These are phyloP conservation scores for Syncephalis plumigaleata DNA, from an alignment of 371 early-diverging fungal genomes.

Conservation along the genomic window DNA sequence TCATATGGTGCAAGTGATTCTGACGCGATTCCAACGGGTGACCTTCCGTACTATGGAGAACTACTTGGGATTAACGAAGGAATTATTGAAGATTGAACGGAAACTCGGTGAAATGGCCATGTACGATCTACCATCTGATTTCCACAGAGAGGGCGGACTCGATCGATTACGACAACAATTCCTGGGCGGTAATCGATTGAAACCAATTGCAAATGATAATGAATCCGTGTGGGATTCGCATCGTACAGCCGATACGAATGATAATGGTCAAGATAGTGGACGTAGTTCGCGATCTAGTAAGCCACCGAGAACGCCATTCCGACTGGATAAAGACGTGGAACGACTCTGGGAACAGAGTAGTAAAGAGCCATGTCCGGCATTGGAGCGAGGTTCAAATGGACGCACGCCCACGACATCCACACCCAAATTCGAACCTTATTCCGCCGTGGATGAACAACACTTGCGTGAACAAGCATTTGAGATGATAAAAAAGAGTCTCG, in stretches of 20 bases:
- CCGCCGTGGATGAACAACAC: no score
- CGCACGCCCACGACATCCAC: neutral
- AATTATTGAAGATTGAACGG: constrained; percentile 66
- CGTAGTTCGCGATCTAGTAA: constrained; percentile 3
- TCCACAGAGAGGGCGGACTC: constrained; percentile 44
- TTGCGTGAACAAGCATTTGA: no score
- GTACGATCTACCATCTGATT: constrained; percentile 28
- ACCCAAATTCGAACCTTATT: neutral
- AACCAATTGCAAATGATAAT: neutral
- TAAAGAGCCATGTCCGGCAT: constrained; percentile 5
- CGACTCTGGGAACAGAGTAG: neutral
- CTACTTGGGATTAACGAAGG: constrained; percentile 81
- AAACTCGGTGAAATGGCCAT: constrained; percentile 52
- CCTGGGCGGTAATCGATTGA: constrained; percentile 15
- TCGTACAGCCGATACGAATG: constrained; percentile 3
- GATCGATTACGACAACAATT: constrained; percentile 46
- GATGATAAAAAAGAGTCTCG: no score
- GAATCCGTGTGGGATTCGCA: no score
- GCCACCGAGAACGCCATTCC: constrained; percentile 5
- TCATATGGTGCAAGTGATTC: constrained; percentile 88
- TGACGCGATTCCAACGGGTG: constrained; percentile 89
- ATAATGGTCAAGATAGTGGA: constrained; percentile 17
- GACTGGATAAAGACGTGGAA: neutral
- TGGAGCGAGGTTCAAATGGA: neutral
- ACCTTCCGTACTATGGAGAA: constrained; percentile 81